Conservation (phyloP, 345 rosid genomes). For the Hypericum perforatum region DNA sequence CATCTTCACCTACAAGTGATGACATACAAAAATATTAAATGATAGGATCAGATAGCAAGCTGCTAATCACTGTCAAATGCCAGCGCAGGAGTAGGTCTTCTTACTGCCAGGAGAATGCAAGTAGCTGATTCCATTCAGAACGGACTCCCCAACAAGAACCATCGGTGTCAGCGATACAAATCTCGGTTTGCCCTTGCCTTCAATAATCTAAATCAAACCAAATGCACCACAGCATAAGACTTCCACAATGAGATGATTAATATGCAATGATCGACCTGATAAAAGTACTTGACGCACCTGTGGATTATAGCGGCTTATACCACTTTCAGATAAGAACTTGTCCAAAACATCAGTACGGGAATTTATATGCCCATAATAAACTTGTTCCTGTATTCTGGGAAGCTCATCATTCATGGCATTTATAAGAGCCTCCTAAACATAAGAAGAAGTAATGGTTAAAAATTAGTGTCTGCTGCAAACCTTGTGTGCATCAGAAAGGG, state of each 20-base stretch:
- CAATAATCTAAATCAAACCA: slow-evolving; percentile 50
- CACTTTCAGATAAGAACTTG: slow-evolving; percentile 73
- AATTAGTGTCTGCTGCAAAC: too few species aligned
- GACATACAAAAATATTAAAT: slow-evolving; percentile 10
- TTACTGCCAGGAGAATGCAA: slow-evolving; percentile 86
- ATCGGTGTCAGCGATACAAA: slow-evolving; percentile 60
- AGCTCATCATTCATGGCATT: slow-evolving; percentile 95
- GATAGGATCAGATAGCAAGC: too few species aligned
- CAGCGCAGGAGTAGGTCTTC: slow-evolving; percentile 13
- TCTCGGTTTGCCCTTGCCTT: slow-evolving; percentile 55
- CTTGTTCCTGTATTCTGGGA: slow-evolving; percentile 90
- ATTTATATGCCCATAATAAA: slow-evolving; percentile 81
- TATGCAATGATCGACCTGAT: not conserved
- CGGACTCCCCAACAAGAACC: slow-evolving; percentile 44
- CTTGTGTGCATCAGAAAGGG: too few species aligned
- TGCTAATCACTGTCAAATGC: too few species aligned
- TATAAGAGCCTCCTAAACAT: slow-evolving; percentile 68
- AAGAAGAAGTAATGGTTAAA: slow-evolving; percentile 12
- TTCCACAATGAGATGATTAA: not conserved
- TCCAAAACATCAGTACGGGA: slow-evolving; percentile 80
- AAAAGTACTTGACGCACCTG: slow-evolving; percentile 40
- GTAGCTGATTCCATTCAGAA: slow-evolving; percentile 57
- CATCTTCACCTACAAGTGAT: slow-evolving; percentile 52
- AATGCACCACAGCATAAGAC: slow-evolving; percentile 1
- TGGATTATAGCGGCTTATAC: slow-evolving; percentile 88